A percentile compares a stretch with the other conserved stretches of the same genome.
Evolutionary conservation across 805 yeast species (phyloP).

Genomic region (Suhomyces canberraensis): DNA sequence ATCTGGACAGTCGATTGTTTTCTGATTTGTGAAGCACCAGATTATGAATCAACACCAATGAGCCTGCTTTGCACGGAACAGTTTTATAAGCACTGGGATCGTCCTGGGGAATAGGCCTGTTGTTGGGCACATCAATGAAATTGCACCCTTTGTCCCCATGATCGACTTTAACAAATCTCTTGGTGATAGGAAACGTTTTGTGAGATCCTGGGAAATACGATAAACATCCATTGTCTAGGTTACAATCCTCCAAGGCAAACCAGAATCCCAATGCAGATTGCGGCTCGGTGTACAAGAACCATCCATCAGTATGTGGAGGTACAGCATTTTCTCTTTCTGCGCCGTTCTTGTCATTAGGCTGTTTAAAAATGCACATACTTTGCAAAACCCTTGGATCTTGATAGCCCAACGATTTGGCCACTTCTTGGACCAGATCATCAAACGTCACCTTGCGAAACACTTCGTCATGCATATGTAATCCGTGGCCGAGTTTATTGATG

Average conservation of each 20-base stretch:
- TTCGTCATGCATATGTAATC: slow-evolving; percentile 57
- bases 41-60: slow-evolving; percentile 68
- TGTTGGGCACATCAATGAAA: slow-evolving; percentile 38
- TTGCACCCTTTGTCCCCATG: slow-evolving; percentile 54
- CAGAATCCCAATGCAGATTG: slow-evolving; percentile 74
- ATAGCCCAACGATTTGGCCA: slow-evolving; percentile 52
- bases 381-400: slow-evolving; percentile 71
- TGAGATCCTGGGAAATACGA: slow-evolving; percentile 72
- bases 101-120: slow-evolving; percentile 17
- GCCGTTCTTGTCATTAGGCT: slow-evolving; percentile 38
- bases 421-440: slow-evolving; percentile 44
- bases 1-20: slow-evolving; percentile 48
- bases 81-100: slow-evolving; percentile 42
- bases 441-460: slow-evolving; percentile 51
- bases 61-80: slow-evolving; percentile 68
- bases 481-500: slow-evolving; percentile 79
- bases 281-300: slow-evolving; percentile 69
- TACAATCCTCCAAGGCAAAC: slow-evolving; percentile 78
- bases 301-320: slow-evolving; percentile 75
- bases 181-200: slow-evolving; percentile 49
- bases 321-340: slow-evolving; percentile 50
- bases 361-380: slow-evolving; percentile 77
- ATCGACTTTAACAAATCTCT: slow-evolving; percentile 59
- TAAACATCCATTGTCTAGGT: slow-evolving; percentile 62
- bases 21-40: slow-evolving; percentile 71